Evolutionary conservation across 2,329 filamentous ascomycete species (phyloP).

Genomic region (Scytalidium lignicola): DNA sequence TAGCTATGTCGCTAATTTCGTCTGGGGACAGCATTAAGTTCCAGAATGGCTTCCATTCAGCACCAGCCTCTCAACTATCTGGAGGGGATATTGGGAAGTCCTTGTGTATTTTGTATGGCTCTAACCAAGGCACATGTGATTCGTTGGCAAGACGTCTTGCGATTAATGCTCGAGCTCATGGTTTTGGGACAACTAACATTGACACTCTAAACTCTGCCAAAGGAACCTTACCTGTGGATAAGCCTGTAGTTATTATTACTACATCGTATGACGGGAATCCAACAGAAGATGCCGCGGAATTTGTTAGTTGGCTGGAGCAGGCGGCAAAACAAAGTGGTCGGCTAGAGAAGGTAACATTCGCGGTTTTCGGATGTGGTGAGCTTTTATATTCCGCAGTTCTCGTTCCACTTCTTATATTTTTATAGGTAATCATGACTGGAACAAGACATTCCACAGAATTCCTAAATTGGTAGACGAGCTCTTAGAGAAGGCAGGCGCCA

Average conservation of each 20-base stretch:
- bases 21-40: no score
- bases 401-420: no score
- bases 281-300: slow-evolving; percentile 65
- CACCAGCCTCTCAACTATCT: no score
- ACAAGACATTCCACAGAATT: slow-evolving; percentile 60
- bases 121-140: slow-evolving; percentile 71
- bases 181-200: slow-evolving; percentile 52
- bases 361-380: no score
- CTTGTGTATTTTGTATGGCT: slow-evolving; percentile 71
- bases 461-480: slow-evolving; percentile 54
- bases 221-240: slow-evolving; percentile 52
- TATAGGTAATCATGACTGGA: no score
- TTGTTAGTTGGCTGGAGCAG: slow-evolving; percentile 65
- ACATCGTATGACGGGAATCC: slow-evolving; percentile 72
- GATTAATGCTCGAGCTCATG: slow-evolving; percentile 51
- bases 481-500: no score
- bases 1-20: no score
- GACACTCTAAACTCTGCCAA: slow-evolving; percentile 57
- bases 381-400: no score
- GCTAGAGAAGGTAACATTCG: no score
- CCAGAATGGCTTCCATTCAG: no score
- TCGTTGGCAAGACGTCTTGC: slow-evolving; percentile 60
- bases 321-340: no score
- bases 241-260: slow-evolving; percentile 62
- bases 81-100: no score